phyloP scores from a whole-genome alignment of 2,329 filamentous ascomycete species.

The Thermoascus crustaceus region DNA sequence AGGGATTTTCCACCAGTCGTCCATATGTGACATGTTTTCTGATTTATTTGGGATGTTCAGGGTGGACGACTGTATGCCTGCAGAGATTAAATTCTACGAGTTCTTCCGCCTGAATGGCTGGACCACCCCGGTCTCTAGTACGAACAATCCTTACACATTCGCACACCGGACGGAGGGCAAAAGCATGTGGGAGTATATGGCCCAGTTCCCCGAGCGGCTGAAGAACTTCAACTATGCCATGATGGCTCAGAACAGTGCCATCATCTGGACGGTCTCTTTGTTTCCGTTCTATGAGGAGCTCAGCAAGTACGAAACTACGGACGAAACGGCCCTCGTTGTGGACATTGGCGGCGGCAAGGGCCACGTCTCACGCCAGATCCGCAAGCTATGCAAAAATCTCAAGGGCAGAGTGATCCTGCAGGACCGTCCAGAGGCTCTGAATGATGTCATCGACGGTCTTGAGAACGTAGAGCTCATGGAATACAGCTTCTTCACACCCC shows the following conservation, averaged over 20 bases:
- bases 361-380: slow-evolving; percentile 5
- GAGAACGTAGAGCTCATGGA: slow-evolving; percentile 8
- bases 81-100: slow-evolving; percentile 12
- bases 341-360: slow-evolving; percentile 15
- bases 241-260: slow-evolving; percentile 11
- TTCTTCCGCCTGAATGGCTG: slow-evolving; percentile 15
- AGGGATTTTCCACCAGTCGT: too few relatives aligned
- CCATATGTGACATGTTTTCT: too few relatives aligned
- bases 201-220: slow-evolving; percentile 15
- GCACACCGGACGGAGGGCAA: slow-evolving; percentile 15
- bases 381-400: background rate
- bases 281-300: slow-evolving; percentile 17
- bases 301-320: slow-evolving; percentile 10
- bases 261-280: slow-evolving; percentile 6
- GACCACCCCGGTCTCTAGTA: slow-evolving; percentile 11
- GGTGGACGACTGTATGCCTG: slow-evolving; percentile 14
- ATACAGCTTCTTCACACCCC: slow-evolving; percentile 12
- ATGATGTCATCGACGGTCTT: slow-evolving; percentile 5
- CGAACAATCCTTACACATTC: slow-evolving; percentile 19
- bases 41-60: slow-evolving; percentile 6
- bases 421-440: background rate
- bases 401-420: background rate
- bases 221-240: slow-evolving; percentile 21
- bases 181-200: slow-evolving; percentile 20
- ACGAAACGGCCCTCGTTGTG: slow-evolving; percentile 12